Evolutionary conservation across 2,329 filamentous ascomycete genomes (phyloP), one percentile per base, ranked within the genome.

Genomic region (Penicillium glabrum): DNA sequence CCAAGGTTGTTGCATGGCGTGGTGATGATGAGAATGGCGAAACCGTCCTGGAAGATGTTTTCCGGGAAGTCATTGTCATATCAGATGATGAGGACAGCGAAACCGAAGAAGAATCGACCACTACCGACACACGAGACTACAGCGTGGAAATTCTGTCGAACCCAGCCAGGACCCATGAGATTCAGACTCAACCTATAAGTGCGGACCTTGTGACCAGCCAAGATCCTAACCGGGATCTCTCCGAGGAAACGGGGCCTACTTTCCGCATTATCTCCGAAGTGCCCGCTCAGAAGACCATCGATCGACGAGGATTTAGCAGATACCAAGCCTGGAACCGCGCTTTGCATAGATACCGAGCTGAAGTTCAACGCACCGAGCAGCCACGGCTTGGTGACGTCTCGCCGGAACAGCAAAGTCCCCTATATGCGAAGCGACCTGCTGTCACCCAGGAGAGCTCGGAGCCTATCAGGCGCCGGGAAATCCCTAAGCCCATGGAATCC

Each of bases 31-130:
- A 83, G 59, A 79, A 69, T 73, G 80, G 68, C 67, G 75, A 75
- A 50, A 75, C 76, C 44, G 82, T 83, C 51, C 74, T 86, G 23
- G 84, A 87, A 66, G 84, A 87, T 62, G 82, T 85, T 29, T 83
- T 87, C 52, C 81, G 83, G 49, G 85, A 88, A 69, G 82, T 86
- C 56, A 86, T 88, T 63, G 81, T 87, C 52, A 82, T 87, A 54
- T 84, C 85, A 52, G 83, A 86, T 65, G 83, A 86, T 65, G 83
- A 86, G 52, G 82, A 84, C 44, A 75, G 75, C 51, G 75, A 78
- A 44, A 69, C 69, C 26, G 76, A 77, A 53, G 71, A 77, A 50
- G 75, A 73, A 49, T 61, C 62, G 9, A 53, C 63, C 27, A 61
- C 58, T 46, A 50, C 66, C 45, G 58, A 50, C 50, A 67, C 71